phyloP scores from a whole-genome alignment of 257 asterid genomes.

The Fraxinus excelsior region DNA sequence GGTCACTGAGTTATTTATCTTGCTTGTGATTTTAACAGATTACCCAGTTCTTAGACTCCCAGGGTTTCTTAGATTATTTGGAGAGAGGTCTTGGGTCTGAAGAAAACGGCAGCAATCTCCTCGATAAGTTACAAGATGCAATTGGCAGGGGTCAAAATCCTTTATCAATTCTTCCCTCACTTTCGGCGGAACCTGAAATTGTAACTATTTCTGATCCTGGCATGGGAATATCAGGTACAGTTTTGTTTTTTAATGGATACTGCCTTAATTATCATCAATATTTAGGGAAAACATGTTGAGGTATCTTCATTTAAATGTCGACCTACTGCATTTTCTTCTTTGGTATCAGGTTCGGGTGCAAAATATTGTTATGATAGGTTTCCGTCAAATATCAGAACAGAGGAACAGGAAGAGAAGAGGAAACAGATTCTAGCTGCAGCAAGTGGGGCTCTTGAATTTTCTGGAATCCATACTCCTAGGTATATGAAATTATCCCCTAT shows the following conservation, averaged over 20 bases:
- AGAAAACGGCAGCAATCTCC: conserved; percentile 73
- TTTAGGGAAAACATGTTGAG: conserved; percentile 13
- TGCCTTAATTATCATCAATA: conserved; percentile 13
- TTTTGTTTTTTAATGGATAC: conserved; percentile 20
- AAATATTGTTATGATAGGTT: conserved; percentile 74
- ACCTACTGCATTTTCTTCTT: conserved; percentile 19
- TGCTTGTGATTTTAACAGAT: conserved; percentile 58
- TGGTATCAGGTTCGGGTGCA: conserved; percentile 50
- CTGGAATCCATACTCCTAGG: conserved; percentile 70
- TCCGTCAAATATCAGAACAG: conserved; percentile 72
- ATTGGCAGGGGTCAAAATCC: conserved; percentile 92
- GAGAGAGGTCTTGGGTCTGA: conserved; percentile 90
- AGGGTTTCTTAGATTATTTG: conserved; percentile 91
- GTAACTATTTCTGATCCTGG: conserved; percentile 66
- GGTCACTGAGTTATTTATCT: conserved; percentile 31
- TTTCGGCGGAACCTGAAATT: conserved; percentile 57
- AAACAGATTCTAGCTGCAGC: conserved; percentile 88
- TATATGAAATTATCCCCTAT: conserved; percentile 37
- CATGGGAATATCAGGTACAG: conserved; percentile 57
- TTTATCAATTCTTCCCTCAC: conserved; percentile 61
- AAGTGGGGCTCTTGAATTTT: conserved; percentile 79
- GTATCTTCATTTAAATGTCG: conserved; percentile 22
- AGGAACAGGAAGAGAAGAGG: conserved; percentile 88
- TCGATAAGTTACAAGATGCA: conserved; percentile 95
- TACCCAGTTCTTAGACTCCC: conserved; percentile 85